Base-by-base conservation (phyloP, 2,329 filamentous ascomycete species). In the Neonectria coccinea region DNA sequence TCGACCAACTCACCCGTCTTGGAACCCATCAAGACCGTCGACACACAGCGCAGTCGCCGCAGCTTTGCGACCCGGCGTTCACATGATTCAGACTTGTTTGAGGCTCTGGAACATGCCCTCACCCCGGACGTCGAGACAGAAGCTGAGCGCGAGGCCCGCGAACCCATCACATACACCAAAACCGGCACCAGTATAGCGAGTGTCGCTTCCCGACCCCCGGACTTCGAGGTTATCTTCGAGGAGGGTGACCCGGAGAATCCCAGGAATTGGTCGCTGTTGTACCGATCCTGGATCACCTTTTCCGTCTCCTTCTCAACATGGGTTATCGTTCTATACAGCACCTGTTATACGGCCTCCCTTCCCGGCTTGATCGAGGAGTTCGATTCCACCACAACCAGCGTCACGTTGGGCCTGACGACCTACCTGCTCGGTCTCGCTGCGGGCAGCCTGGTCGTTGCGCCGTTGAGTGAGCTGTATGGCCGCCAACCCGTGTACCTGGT, bases 371-470 rank as follows among this genome's bases (percentile, higher is more conserved):
- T 88, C 73, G 76, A 83, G 14, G 89, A 92, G 56, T 95, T 93
- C 70, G 79, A 84, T 41, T 82, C 88, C 18, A 75, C 81, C 14
- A 83, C 87, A 36, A 88, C 87, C 0, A 77, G 90, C n/a, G 85
- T 90, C 1, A 92, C 92, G 0, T 80, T 96, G 3, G 93, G 93
- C 5, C 82, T 97, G 48, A 96, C 93, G 0, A 90, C 90, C 0
- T 97, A 96, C 74, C 83, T 96, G 9, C 76, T 93, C 25, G 93
- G 93, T 5, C 84, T 96, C 51, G 92, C 92, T 0, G 77, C 84
- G 1, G 93, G 93, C 1, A 90, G 88, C 36, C 80, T 96, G 63
- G 79, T 96, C 31, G 83, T 94, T 45, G 93, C 93, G 1, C 92
- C 93, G 0, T 78, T 95, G 55, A 89, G 86, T 66, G 91, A 93